Conservation (phyloP, 2,329 filamentous ascomycete genomes). For the Fusarium penzigii region DNA sequence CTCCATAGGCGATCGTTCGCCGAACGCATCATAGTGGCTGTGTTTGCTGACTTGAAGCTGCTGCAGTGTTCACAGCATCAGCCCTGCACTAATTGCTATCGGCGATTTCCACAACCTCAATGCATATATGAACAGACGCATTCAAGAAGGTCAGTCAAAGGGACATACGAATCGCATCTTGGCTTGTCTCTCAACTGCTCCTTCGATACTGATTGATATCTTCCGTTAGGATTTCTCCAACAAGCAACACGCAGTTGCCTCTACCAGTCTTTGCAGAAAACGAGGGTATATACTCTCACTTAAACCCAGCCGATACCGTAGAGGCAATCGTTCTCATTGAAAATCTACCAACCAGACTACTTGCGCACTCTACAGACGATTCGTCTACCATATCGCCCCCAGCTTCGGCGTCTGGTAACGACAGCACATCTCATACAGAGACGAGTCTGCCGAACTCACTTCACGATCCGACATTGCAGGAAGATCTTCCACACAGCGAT, state of each 20-base stretch:
- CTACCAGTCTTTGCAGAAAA: conserved; percentile 21
- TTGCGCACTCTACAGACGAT: too few relatives aligned
- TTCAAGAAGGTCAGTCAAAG: conserved; percentile 19
- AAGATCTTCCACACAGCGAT: too few relatives aligned
- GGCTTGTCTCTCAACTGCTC: too few relatives aligned
- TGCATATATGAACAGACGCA: conserved; percentile 47
- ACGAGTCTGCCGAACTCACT: too few relatives aligned
- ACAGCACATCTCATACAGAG: too few relatives aligned
- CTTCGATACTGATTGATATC: not conserved
- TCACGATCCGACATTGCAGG: too few relatives aligned
- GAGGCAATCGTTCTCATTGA: conserved; percentile 38
- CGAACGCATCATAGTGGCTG: not conserved
- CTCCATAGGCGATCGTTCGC: not conserved
- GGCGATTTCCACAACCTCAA: conserved; percentile 51
- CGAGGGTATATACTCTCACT: conserved; percentile 37
- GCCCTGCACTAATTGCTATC: conserved; percentile 54
- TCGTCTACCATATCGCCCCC: too few relatives aligned
- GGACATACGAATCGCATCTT: not conserved
- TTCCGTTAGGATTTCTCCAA: conserved; percentile 7
- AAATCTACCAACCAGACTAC: not conserved
- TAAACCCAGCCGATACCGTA: conserved; percentile 37
- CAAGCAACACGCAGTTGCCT: conserved; percentile 8
- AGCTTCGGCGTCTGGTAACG: too few relatives aligned
- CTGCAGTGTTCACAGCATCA: conserved; percentile 54
- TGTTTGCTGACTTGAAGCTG: conserved; percentile 5